Percentiles rank a stretch among this genome's conserved stretches.
phyloP scores from a whole-genome alignment of 768 basidiomycete species.

The Tubosaeta sp. region DNA sequence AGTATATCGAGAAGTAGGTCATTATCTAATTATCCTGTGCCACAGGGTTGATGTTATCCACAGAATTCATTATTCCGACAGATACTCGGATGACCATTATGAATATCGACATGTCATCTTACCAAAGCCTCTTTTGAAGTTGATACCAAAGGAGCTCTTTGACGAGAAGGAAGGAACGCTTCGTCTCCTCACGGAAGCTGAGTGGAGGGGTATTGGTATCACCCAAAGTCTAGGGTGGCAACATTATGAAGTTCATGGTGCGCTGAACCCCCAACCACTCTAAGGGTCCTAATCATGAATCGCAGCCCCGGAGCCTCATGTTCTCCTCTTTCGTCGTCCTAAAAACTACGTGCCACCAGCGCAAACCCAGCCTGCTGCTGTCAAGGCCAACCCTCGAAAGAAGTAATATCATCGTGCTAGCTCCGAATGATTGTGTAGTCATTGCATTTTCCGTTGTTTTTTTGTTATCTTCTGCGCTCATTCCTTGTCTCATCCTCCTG shows the following conservation, averaged over 20 bases:
- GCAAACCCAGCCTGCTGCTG: conserved; percentile 38
- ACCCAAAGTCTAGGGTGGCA: conserved; percentile 96
- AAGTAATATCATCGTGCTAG: conserved; percentile 27
- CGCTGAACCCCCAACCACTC: conserved; percentile 13
- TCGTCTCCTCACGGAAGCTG: conserved; percentile 76
- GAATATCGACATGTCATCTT: conserved; percentile 98
- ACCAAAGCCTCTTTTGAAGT: conserved; percentile 90
- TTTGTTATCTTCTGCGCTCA: conserved; percentile 20
- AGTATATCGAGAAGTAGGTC: conserved; percentile 73
- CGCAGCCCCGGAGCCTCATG: conserved; percentile 87
- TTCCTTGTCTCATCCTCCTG: conserved; percentile 9
- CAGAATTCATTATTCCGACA: conserved; percentile 88
- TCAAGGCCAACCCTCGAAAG: conserved; percentile 40
- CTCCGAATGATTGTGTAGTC: conserved; percentile 10
- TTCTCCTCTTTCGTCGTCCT: conserved; percentile 84
- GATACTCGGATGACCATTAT: conserved; percentile 86
- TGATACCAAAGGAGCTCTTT: conserved; percentile 86
- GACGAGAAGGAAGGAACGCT: conserved; percentile 74
- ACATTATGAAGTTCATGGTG: conserved; percentile 96
- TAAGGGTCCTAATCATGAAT: conserved; percentile 10
- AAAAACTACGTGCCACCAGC: conserved; percentile 60
- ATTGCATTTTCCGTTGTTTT: conserved; percentile 20
- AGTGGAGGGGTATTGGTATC: conserved; percentile 97
- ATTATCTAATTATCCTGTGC: conserved; percentile 7
- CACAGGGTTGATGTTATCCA: conserved; percentile 14